phyloP scores from a whole-genome alignment of 495 filamentous ascomycete species.

The Geoglossum glabrum region DNA sequence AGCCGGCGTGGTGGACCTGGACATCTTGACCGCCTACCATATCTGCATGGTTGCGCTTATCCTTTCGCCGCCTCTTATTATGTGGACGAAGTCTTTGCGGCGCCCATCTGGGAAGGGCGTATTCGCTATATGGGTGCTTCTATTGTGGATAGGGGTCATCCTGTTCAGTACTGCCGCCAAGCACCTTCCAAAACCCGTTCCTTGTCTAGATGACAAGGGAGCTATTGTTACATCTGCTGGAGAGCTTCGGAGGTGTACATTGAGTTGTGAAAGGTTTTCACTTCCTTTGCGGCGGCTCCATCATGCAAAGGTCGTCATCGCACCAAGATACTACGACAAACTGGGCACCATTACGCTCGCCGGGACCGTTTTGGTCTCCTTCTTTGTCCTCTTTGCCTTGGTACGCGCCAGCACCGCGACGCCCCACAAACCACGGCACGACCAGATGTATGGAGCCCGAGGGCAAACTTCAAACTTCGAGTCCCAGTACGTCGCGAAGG shows the following conservation, averaged over 20 bases:
- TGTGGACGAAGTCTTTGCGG: constrained; percentile 1
- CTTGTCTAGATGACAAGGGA: neutral
- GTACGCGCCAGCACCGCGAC: neutral
- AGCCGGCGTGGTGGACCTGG: neutral
- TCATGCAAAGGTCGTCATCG: neutral
- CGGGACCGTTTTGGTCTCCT: neutral
- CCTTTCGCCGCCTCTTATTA: neutral
- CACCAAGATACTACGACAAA: neutral
- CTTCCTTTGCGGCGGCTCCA: neutral
- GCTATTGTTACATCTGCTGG: neutral
- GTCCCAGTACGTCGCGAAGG: neutral
- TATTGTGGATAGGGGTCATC: neutral
- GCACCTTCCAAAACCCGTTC: neutral
- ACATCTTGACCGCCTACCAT: neutral
- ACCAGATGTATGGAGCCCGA: neutral
- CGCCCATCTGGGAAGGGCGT: neutral
- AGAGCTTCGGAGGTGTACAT: neutral
- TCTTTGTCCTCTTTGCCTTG: neutral
- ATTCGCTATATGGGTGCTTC: neutral
- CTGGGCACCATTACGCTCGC: neutral
- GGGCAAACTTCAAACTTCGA: neutral
- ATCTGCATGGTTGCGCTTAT: constrained; percentile 1
- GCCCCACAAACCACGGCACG: neutral
- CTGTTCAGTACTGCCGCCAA: neutral
- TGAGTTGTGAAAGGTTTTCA: neutral